These are phyloP conservation scores for Mercurialis annua DNA, from an alignment of 345 rosid species.

Conservation along the genomic window DNA sequence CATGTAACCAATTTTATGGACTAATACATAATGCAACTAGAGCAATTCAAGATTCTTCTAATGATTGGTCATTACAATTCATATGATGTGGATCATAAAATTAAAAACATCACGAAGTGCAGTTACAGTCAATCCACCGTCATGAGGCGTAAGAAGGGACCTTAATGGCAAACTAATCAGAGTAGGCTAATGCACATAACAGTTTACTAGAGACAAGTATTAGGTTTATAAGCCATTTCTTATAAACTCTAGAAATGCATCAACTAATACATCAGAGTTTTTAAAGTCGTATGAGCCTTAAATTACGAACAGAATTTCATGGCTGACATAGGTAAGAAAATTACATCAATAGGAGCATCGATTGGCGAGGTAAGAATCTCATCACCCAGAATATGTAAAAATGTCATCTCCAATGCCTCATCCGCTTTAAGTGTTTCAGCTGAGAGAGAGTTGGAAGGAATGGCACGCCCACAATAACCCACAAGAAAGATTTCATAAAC, in stretches of 20 bases:
- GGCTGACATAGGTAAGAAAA: constrained; percentile 5
- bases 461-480: constrained; percentile 93
- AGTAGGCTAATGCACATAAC: neutral
- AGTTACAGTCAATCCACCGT: neutral
- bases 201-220: neutral
- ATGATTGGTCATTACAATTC: neutral
- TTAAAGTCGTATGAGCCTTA: neutral
- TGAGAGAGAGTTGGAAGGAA: constrained; percentile 72
- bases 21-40: neutral
- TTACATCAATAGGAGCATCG: constrained; percentile 83
- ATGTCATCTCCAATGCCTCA: constrained; percentile 82
- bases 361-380: constrained; percentile 62
- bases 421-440: constrained; percentile 52
- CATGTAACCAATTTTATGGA: neutral
- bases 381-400: constrained; percentile 71
- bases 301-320: neutral
- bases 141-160: neutral
- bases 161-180: neutral
- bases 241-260: neutral
- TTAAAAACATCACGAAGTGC: neutral
- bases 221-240: neutral
- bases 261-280: neutral
- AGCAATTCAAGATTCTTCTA: neutral
- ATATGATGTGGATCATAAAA: neutral
- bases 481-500: constrained; percentile 89